Percentiles rank a stretch among this genome's conserved stretches.
Evolutionary conservation across 352 stramenopile species (phyloP).

Genomic region (Globisporangium polare): DNA sequence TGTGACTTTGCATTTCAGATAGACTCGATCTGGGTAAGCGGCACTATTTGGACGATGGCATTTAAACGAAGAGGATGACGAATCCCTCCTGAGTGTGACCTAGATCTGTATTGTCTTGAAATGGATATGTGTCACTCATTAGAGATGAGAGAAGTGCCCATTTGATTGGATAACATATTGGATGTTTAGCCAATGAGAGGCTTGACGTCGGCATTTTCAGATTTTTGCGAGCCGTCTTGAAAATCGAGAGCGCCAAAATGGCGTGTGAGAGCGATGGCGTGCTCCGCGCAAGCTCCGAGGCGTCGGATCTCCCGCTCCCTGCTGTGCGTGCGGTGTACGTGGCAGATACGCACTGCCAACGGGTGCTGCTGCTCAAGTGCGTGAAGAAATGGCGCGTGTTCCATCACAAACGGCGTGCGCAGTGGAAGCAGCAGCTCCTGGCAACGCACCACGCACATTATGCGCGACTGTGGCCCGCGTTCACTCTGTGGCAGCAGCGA

Average conservation of each 20-base stretch:
- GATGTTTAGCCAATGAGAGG: neutral
- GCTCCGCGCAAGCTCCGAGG: neutral
- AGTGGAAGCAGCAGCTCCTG: slow-evolving; percentile 14
- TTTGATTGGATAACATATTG: neutral
- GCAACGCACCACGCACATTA: slow-evolving; percentile 13
- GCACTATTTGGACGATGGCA: too few species aligned
- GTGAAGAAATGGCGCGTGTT: neutral
- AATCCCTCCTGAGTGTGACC: neutral
- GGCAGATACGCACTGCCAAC: neutral
- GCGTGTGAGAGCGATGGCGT: neutral
- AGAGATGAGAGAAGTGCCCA: too few species aligned
- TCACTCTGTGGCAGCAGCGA: slow-evolving; percentile 3
- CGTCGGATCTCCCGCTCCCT: neutral
- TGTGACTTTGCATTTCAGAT: neutral
- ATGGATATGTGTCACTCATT: neutral
- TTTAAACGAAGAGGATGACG: neutral
- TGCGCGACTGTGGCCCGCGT: slow-evolving; percentile 11
- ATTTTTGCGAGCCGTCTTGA: too few species aligned
- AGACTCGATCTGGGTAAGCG: too few species aligned
- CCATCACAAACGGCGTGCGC: neutral
- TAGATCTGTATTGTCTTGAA: neutral
- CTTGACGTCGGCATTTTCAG: neutral
- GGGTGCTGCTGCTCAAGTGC: neutral
- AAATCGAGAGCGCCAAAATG: neutral
- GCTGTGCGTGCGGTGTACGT: neutral